Evolutionary conservation across 2,329 filamentous ascomycete genomes (phyloP).

Genomic region (Curvularia sp.): DNA sequence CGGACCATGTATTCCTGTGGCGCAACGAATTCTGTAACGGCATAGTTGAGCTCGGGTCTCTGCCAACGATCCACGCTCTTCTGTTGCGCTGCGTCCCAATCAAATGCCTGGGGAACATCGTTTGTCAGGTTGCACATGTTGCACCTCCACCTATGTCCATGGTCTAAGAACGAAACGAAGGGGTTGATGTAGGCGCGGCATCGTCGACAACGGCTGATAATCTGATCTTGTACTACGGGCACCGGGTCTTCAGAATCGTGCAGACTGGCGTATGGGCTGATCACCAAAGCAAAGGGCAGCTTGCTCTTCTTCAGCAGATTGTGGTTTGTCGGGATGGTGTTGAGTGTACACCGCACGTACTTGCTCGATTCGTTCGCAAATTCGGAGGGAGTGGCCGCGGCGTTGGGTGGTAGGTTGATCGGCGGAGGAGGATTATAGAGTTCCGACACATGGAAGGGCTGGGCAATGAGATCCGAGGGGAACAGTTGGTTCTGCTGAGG

Average conservation of each 20-base stretch:
- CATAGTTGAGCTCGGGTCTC: constrained; percentile 88
- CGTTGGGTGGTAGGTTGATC: constrained; percentile 89
- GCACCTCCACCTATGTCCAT: constrained; percentile 97
- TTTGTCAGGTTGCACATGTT: constrained; percentile 99
- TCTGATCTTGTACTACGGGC: constrained; percentile 92
- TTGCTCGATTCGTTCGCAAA: constrained; percentile 90
- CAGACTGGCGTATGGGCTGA: constrained; percentile 91
- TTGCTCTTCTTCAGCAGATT: constrained; percentile 94
- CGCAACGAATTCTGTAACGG: constrained; percentile 97
- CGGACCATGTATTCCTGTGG: constrained; percentile 99
- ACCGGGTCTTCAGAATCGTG: constrained; percentile 92
- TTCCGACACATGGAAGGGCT: constrained; percentile 93
- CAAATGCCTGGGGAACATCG: constrained; percentile 97
- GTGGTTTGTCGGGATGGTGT: constrained; percentile 90
- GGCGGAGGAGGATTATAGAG: constrained; percentile 89
- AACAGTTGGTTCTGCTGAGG: constrained; percentile 76
- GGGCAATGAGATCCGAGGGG: constrained; percentile 87
- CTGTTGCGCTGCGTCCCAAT: constrained; percentile 93
- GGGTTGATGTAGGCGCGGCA: constrained; percentile 96
- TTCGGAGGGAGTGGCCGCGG: constrained; percentile 90
- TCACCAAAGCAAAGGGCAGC: constrained; percentile 91
- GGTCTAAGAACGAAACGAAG: constrained; percentile 91
- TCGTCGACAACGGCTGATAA: constrained; percentile 94
- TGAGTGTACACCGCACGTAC: constrained; percentile 94
- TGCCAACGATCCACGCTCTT: constrained; percentile 93